Conservation (phyloP, 208 protist species). For the Leishmania aethiopica region DNA sequence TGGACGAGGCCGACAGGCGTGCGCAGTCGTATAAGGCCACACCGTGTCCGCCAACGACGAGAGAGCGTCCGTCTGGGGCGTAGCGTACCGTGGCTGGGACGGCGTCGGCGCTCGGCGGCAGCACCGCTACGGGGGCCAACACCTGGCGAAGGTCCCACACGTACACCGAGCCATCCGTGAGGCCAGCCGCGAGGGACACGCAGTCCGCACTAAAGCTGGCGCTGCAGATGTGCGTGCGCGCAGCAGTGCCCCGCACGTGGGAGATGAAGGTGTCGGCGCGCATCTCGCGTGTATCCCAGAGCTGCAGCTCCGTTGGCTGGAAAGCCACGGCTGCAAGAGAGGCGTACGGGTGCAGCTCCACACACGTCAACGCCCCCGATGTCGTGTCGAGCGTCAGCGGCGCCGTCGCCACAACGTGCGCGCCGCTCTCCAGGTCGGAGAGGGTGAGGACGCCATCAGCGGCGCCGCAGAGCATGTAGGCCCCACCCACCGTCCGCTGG, state of each 20-base stretch:
- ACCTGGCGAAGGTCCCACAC: conserved; percentile 98
- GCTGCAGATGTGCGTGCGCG: conserved; percentile 36
- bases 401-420: conserved; percentile 34
- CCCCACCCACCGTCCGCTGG: conserved; percentile 33
- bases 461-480: conserved; percentile 38
- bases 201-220: conserved; percentile 96
- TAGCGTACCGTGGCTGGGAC: conserved; percentile 47
- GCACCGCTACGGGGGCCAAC: conserved; percentile 44
- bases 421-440: conserved; percentile 42
- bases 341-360: conserved; percentile 72
- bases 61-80: conserved; percentile 32
- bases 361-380: conserved; percentile 32
- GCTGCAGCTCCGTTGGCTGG: conserved; percentile 50
- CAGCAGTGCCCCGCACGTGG: conserved; percentile 26
- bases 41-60: conserved; percentile 19
- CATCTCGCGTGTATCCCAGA: conserved; percentile 93
- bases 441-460: conserved; percentile 31
- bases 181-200: conserved; percentile 88
- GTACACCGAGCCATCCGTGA: conserved; percentile 67
- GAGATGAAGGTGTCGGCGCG: conserved; percentile 75
- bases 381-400: conserved; percentile 15
- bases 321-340: conserved; percentile 60
- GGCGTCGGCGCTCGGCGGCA: conserved; percentile 18
- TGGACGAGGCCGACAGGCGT: conserved; percentile 1
- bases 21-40: conserved; percentile 18